These are phyloP conservation scores for Cutaneotrichosporon sp. DNA, from an alignment of 1,284 basidiomycete species.

Conservation along the genomic window DNA sequence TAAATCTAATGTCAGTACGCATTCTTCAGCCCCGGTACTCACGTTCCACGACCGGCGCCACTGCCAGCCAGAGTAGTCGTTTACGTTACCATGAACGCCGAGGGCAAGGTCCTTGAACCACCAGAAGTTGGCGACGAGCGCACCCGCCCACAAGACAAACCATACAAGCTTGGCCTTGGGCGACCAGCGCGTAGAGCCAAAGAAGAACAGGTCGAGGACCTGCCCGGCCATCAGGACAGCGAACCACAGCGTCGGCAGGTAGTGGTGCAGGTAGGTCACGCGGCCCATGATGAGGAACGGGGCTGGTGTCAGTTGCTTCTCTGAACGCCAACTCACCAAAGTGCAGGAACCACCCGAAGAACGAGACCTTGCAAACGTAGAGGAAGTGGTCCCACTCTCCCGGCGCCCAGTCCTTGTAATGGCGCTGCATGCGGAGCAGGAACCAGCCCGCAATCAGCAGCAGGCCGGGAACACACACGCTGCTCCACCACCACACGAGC, in stretches of 20 bases:
- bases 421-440: slow-evolving; percentile 78
- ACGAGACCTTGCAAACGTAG: slow-evolving; percentile 86
- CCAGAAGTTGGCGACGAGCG: slow-evolving; percentile 80
- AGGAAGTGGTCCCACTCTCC: slow-evolving; percentile 93
- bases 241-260: slow-evolving; percentile 91
- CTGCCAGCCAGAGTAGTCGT: slow-evolving; percentile 69
- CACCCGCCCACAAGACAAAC: slow-evolving; percentile 64
- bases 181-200: slow-evolving; percentile 65
- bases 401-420: slow-evolving; percentile 86
- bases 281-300: slow-evolving; percentile 97
- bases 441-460: slow-evolving; percentile 66
- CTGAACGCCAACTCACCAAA: slow-evolving; percentile 61
- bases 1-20: slow-evolving; percentile 27
- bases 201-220: slow-evolving; percentile 87
- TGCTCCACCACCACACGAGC: slow-evolving; percentile 85
- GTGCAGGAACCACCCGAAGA: slow-evolving; percentile 90
- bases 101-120: slow-evolving; percentile 89
- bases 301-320: slow-evolving; percentile 55
- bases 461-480: slow-evolving; percentile 65
- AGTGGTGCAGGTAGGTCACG: slow-evolving; percentile 57
- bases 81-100: slow-evolving; percentile 81
- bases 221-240: slow-evolving; percentile 88
- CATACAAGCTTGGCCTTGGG: slow-evolving; percentile 66
- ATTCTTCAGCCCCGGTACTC: slow-evolving; percentile 20
- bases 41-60: slow-evolving; percentile 63